Evolutionary conservation across 2,329 filamentous ascomycete genomes (phyloP), one percentile per base, ranked within the genome.

Genomic region (Thermomyces lanuginosus): DNA sequence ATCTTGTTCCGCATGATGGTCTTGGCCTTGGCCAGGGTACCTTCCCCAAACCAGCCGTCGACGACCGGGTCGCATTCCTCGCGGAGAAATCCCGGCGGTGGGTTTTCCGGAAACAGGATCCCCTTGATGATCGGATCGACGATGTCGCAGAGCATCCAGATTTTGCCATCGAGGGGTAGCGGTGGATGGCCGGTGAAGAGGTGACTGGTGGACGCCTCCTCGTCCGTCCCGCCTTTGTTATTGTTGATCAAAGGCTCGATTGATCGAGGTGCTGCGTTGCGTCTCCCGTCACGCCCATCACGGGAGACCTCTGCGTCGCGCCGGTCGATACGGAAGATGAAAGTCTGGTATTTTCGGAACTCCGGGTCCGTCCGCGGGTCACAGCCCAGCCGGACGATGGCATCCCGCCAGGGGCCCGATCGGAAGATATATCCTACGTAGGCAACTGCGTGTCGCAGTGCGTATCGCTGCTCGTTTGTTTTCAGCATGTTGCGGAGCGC

Each of bases 141-240:
- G 29, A 95, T 76, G 49, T 98, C 89, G 55, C 83, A 92, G 14
- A 91, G 68, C 59, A 95, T 89, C 77, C 83, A 98, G 26, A 89
- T 75, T 43, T 89, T 89, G 20, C 83, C 83, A 43, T 92, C 83
- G 1, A 69, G 67, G 9, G 71, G 70, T 29, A 86, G 70, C 2
- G 65, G 54, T 1, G 48, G 66, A 32, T 72, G 62, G 24, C 86
- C 86, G 34, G 91, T 81, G 51, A 93, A 95, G 1, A 86, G 60
- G 49, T 95, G 84, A 0, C 47, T 38, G 18, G 17, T 21, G 2
- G 22, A 26, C 2, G 17, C 23, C 24, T 42, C 24, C 10, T 22
- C 12, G 24, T 18, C 34, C 27, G 19, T 29, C 13, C 24, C 27
- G 21, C 5, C 6, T n/a, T 21, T 26, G 29, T 35, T 16, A 23